Conservation (phyloP, 331 rosid species). For the Acacia concinna region DNA sequence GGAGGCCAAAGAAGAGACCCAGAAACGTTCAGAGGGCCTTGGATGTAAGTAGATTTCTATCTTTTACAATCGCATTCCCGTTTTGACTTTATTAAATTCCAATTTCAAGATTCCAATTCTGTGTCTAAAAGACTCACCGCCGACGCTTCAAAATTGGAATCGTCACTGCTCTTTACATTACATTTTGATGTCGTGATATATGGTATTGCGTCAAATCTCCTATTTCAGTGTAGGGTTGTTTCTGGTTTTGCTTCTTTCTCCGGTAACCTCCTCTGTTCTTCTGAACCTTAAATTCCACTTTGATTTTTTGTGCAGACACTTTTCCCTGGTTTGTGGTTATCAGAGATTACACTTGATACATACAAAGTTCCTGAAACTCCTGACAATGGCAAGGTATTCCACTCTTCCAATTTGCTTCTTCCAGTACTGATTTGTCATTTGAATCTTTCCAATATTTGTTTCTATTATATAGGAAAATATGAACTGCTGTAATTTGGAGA, state of each 20-base stretch:
- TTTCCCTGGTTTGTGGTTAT: conserved; percentile 70
- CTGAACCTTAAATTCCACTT: neutral
- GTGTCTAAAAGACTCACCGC: neutral
- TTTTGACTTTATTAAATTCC: neutral
- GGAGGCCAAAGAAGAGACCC: conserved; percentile 74
- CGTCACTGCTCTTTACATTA: neutral
- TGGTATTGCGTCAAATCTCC: neutral
- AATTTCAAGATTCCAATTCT: neutral
- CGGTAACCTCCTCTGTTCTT: neutral
- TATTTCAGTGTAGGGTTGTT: neutral
- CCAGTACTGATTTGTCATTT: neutral
- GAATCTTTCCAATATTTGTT: neutral
- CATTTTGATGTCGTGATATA: neutral
- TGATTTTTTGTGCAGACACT: conserved; percentile 39
- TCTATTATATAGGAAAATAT: neutral
- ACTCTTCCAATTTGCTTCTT: neutral
- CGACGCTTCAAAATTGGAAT: neutral
- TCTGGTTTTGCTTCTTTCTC: neutral
- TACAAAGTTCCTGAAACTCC: conserved; percentile 65
- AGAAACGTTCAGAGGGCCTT: conserved; percentile 60
- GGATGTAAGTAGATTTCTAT: conserved; percentile 50
- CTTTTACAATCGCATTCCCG: neutral
- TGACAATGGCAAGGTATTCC: conserved; percentile 62
- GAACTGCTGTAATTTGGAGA: neutral
- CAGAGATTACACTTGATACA: conserved; percentile 60